These are phyloP conservation scores for Podila epicladia DNA, from an alignment of 192 early-diverging fungal species.

Conservation along the genomic window DNA sequence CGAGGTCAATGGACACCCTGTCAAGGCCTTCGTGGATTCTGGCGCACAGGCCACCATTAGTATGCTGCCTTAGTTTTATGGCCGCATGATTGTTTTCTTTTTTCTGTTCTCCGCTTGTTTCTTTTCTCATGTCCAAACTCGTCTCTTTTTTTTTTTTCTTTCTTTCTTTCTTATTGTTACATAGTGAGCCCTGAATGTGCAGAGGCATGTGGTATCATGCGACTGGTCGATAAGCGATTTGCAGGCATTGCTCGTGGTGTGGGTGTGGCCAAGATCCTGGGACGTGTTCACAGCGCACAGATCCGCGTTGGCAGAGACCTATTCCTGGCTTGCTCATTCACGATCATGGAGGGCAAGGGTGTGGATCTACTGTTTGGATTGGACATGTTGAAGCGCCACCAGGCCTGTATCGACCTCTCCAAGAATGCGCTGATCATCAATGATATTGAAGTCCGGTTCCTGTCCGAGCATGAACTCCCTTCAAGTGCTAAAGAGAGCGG, in stretches of 20 bases:
- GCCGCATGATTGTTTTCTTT: background rate
- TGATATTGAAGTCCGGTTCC: conserved; percentile 82
- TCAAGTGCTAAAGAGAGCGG: conserved; percentile 53
- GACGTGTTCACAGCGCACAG: conserved; percentile 89
- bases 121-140: background rate
- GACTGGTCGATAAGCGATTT: conserved; percentile 89
- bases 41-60: conserved; percentile 97
- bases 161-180: background rate
- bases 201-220: conserved; percentile 85
- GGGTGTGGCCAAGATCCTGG: conserved; percentile 95
- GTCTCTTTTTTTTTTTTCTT: background rate
- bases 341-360: conserved; percentile 92
- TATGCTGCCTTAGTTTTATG: conserved; percentile 44
- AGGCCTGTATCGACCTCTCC: conserved; percentile 90
- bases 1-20: conserved; percentile 86
- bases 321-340: conserved; percentile 88
- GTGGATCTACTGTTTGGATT: conserved; percentile 93
- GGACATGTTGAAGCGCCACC: conserved; percentile 95
- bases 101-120: background rate
- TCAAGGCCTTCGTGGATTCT: conserved; percentile 97
- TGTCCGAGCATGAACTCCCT: conserved; percentile 93
- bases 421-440: conserved; percentile 86
- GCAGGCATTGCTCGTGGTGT: conserved; percentile 93
- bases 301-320: conserved; percentile 82
- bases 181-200: conserved; percentile 73